A percentile compares a stretch with the other conserved stretches of the same genome.
phyloP scores from a whole-genome alignment of 2,329 filamentous ascomycete species.

The Conoideocrella luteorostrata region DNA sequence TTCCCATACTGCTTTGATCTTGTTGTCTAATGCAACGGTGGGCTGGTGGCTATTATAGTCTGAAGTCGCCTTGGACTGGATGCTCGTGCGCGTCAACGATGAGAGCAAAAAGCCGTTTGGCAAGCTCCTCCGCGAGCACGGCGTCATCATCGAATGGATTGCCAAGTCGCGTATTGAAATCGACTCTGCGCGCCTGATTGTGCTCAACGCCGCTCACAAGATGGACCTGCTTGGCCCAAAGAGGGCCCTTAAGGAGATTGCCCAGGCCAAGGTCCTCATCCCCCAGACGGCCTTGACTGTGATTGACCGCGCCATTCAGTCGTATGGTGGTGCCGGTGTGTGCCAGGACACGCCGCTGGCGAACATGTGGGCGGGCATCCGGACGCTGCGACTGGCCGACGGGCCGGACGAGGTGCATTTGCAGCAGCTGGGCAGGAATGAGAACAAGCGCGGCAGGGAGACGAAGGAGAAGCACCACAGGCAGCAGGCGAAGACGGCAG shows the following conservation, averaged over 20 bases:
- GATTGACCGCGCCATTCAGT: conserved; percentile 90
- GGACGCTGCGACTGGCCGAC: conserved; percentile 81
- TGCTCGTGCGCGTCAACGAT: conserved; percentile 92
- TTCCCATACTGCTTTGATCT: not conserved
- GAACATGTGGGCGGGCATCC: conserved; percentile 70
- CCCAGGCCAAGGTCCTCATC: conserved; percentile 88
- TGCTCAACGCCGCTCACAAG: conserved; percentile 90
- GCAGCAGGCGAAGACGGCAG: conserved; percentile 59
- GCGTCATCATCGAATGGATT: conserved; percentile 91
- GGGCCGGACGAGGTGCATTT: conserved; percentile 95
- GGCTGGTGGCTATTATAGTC: conserved; percentile 48
- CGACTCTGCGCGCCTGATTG: conserved; percentile 80
- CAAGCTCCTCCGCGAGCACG: conserved; percentile 79
- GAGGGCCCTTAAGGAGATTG: conserved; percentile 85
- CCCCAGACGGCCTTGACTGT: conserved; percentile 76
- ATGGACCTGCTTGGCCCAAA: conserved; percentile 90
- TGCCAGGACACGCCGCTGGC: conserved; percentile 92
- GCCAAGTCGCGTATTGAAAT: conserved; percentile 90
- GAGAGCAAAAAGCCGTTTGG: conserved; percentile 85
- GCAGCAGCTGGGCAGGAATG: conserved; percentile 72
- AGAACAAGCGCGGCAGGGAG: conserved; percentile 63
- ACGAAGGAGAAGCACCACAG: conserved; percentile 54
- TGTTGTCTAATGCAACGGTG: too few relatives aligned
- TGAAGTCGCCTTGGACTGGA: conserved; percentile 88
- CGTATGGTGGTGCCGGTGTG: conserved; percentile 85